A percentile compares a stretch with the other conserved stretches of the same genome.
Evolutionary conservation across 169 alveolate species (phyloP).

Genomic region (Plasmodium cynomolgi): DNA sequence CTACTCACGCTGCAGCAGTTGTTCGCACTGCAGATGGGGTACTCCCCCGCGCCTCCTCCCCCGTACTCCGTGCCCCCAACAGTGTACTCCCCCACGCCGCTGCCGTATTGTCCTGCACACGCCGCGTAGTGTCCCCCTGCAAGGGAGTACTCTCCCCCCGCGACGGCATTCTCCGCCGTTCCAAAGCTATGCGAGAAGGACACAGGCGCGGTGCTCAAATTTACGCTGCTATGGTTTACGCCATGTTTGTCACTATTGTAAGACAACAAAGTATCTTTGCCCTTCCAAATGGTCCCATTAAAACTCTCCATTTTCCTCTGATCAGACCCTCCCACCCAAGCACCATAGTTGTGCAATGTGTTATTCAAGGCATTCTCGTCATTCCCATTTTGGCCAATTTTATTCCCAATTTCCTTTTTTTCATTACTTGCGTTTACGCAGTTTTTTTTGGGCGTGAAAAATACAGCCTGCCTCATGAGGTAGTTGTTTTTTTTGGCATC

Average conservation of each 20-base stretch:
- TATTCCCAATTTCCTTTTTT: conserved; percentile 51
- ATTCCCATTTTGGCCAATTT: conserved; percentile 9
- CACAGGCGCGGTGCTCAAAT: background rate
- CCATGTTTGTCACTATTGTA: background rate
- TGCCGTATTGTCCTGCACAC: background rate
- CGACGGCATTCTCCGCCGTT: background rate
- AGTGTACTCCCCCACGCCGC: background rate
- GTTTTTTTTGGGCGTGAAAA: conserved; percentile 57
- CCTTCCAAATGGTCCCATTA: background rate
- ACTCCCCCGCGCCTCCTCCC: background rate
- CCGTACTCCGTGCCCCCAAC: background rate
- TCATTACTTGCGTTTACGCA: conserved; percentile 38
- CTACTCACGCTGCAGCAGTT: background rate
- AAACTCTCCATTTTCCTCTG: background rate
- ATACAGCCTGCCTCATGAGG: conserved; percentile 35
- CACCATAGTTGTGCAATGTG: background rate
- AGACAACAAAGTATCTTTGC: background rate
- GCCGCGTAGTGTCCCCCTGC: background rate
- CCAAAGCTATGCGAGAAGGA: background rate
- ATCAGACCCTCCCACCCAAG: background rate
- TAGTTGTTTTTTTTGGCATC: conserved; percentile 4
- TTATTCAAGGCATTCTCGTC: background rate
- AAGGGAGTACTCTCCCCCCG: background rate
- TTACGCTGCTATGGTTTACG: background rate
- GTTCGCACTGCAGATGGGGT: background rate